phyloP scores from a whole-genome alignment of 768 basidiomycete species.

The Pleurotus pulmonarius region DNA sequence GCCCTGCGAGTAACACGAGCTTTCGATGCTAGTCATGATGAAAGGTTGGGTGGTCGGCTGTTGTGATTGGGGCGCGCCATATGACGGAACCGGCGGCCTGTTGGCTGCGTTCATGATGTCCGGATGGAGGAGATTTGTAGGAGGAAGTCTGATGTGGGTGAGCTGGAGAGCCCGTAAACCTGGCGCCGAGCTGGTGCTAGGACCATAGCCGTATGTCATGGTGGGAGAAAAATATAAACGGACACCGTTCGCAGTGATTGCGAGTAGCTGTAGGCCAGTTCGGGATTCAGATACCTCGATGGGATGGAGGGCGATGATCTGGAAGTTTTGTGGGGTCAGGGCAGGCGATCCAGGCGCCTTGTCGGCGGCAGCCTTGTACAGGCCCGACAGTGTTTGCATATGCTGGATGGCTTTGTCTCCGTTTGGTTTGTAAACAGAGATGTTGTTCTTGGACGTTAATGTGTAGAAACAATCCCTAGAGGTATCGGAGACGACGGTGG shows the following conservation, averaged over 20 bases:
- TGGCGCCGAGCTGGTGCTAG: conserved; percentile 24
- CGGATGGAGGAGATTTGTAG: conserved; percentile 71
- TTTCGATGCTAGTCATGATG: conserved; percentile 54
- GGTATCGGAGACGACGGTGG: conserved; percentile 62
- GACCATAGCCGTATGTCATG: conserved; percentile 41
- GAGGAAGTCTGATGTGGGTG: conserved; percentile 76
- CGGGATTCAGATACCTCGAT: conserved; percentile 66
- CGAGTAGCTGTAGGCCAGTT: conserved; percentile 70
- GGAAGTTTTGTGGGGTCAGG: conserved; percentile 65
- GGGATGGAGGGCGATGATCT: conserved; percentile 67
- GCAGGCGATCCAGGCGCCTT: conserved; percentile 77
- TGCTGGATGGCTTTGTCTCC: conserved; percentile 67
- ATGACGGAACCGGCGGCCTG: conserved; percentile 43
- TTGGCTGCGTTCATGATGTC: conserved; percentile 57
- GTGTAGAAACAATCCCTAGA: conserved; percentile 76
- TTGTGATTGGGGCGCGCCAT: conserved; percentile 43
- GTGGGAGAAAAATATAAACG: conserved; percentile 81
- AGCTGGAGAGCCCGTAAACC: conserved; percentile 53
- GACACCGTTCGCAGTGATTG: conserved; percentile 76
- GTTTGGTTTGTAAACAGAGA: conserved; percentile 62
- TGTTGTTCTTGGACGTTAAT: conserved; percentile 58
- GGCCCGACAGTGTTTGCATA: conserved; percentile 68
- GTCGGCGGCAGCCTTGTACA: conserved; percentile 75
- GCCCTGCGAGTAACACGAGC: conserved; percentile 63
- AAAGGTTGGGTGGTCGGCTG: conserved; percentile 53